Conservation (phyloP, 257 asterid species). For the Rehmannia glutinosa region DNA sequence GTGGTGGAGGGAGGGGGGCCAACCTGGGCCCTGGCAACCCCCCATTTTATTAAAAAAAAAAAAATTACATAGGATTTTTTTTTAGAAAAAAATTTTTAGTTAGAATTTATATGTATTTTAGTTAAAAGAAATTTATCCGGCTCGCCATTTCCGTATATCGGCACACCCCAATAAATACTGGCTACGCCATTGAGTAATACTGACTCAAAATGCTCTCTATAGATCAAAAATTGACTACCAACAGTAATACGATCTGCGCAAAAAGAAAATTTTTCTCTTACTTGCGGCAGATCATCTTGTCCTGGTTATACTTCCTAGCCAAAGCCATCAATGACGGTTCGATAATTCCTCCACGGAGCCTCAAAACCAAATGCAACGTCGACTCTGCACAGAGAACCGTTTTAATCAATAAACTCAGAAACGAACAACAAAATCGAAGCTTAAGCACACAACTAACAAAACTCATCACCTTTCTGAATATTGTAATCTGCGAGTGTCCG, state of each 20-base stretch:
- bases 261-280: constrained; percentile 15
- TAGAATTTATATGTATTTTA: no score
- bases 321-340: constrained; percentile 70
- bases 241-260: background rate
- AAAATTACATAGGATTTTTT: no score
- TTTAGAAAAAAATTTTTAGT: no score
- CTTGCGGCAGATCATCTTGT: constrained; percentile 76
- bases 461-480: constrained; percentile 31
- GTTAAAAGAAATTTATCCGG: no score
- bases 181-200: no score
- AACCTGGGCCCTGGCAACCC: no score
- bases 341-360: constrained; percentile 72
- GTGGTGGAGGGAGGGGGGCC: no score
- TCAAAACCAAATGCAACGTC: constrained; percentile 65
- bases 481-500: constrained; percentile 42
- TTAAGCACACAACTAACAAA: background rate
- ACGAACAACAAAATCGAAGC: background rate
- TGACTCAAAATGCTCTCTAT: no score
- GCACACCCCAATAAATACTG: no score
- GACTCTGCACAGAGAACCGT: constrained; percentile 31
- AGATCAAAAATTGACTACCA: background rate
- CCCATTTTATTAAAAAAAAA: no score
- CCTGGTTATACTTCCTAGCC: constrained; percentile 62
- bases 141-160: no score
- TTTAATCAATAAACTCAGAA: background rate